Conservation (phyloP, 176 grass and related monocot species). For the Luzula sylvatica region DNA sequence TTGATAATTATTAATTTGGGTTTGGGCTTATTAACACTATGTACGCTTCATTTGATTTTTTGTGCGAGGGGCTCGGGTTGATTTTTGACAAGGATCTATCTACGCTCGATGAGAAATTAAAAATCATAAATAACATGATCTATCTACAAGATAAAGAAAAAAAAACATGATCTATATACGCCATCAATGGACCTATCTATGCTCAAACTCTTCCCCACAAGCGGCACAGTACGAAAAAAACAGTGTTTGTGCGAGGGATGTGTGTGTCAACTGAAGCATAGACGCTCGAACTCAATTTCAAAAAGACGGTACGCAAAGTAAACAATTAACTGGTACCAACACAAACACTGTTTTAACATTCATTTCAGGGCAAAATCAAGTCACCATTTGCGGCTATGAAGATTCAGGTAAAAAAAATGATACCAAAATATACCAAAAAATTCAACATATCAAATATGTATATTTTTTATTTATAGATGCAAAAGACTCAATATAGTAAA, state of each 20-base stretch:
- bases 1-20: too few relatives aligned
- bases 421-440: too few relatives aligned
- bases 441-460: too few relatives aligned
- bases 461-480: constrained; percentile 41
- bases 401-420: constrained; percentile 42
- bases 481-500: constrained; percentile 80
- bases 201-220: constrained; percentile 38
- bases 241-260: too few relatives aligned
- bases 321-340: constrained; percentile 59
- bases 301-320: too few relatives aligned
- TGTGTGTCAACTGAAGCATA: too few relatives aligned
- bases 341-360: constrained; percentile 82
- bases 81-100: background rate
- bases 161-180: too few relatives aligned
- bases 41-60: constrained; percentile 40
- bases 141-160: too few relatives aligned
- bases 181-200: too few relatives aligned
- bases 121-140: background rate
- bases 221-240: constrained; percentile 49
- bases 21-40: too few relatives aligned
- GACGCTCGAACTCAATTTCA: too few relatives aligned
- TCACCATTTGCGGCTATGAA: constrained; percentile 57
- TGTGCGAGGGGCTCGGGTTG: too few relatives aligned
- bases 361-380: constrained; percentile 63
- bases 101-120: background rate